phyloP scores from a whole-genome alignment of 2,329 filamentous ascomycete genomes.

The Xylaria sp. region DNA sequence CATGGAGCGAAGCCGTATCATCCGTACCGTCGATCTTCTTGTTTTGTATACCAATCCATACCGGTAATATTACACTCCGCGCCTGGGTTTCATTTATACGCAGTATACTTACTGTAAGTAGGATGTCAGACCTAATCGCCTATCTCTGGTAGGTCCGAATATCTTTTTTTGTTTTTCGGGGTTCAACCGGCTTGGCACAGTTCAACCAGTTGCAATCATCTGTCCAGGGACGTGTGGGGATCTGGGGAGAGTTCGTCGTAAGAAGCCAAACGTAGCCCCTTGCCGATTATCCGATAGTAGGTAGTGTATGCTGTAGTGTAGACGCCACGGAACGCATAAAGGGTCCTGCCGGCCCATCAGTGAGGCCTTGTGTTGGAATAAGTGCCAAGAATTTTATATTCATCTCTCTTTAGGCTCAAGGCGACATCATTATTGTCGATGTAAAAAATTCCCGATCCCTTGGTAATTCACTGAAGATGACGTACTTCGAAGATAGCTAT shows the following conservation, averaged over 20 bases:
- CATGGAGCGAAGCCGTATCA: constrained; percentile 11
- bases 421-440: constrained; percentile 24
- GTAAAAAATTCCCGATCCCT: constrained; percentile 9
- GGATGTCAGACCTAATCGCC: constrained; percentile 12
- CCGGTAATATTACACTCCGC: constrained; percentile 13
- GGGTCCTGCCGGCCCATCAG: constrained; percentile 22
- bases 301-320: constrained; percentile 13
- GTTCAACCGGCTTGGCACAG: constrained; percentile 37
- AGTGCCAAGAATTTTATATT: constrained; percentile 35
- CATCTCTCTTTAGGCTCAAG: constrained; percentile 37
- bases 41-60: constrained; percentile 9
- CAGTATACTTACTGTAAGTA: neutral
- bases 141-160: neutral
- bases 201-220: constrained; percentile 25
- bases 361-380: constrained; percentile 11
- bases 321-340: constrained; percentile 33
- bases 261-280: constrained; percentile 13
- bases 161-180: constrained; percentile 15
- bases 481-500: constrained; percentile 21
- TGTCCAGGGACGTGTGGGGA: constrained; percentile 26
- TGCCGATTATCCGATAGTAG: constrained; percentile 32
- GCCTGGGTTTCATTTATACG: constrained; percentile 30
- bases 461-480: constrained; percentile 22
- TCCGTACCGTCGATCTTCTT: constrained; percentile 25
- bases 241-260: constrained; percentile 23